Evolutionary conservation across 2,329 filamentous ascomycete genomes (phyloP), one percentile per base, ranked within the genome.

Genomic region (Herpotrichia juniperi): DNA sequence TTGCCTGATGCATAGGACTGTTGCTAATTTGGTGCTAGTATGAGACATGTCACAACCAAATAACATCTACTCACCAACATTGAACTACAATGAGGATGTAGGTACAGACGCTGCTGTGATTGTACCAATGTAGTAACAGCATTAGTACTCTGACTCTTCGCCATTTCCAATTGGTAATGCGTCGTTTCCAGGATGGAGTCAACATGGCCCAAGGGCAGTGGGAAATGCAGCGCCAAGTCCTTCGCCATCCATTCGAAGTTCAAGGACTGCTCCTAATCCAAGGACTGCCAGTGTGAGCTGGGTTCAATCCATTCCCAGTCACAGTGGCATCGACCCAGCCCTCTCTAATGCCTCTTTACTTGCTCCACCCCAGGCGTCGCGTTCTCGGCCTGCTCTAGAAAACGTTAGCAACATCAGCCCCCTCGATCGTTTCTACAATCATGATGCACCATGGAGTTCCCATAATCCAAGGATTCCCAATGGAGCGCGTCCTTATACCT

Each of bases 371-470:
- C 48, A 25, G 19, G 12, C 42, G 32, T 37, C 48, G 3, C 53
- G 51, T 19, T 21, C 52, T 25, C 58, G 54, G 19, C 50, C 54
- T 22, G 44, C 50, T 16, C 25, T 57, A 21, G 48, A 54, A 24
- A 50, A 31, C 25, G 21, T 9, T 17, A 31, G 32, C 14, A 50
- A 28, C 48, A 17, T 50, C 25, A 52, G 62, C 28, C 40, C 54
- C 3, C 57, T 63, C 12, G 25, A 31, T 7, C 57, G 58, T 17
- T 56, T 57, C 46, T 53, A 56, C 22, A 37, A 59, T 22, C 62
- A 66, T 8, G 62, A 62, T 21, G 21, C 34, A 21, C 62, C 70
- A 46, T 73, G 70, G 70, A 70, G 52, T 43, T 25, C 58, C 10
- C 54, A 61, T 26, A 59, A 63, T 14, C 32, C 61, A 42, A 61